Evolutionary conservation across 352 stramenopile genomes (phyloP).

Genomic region (Globisporangium rhizosaccharum): DNA sequence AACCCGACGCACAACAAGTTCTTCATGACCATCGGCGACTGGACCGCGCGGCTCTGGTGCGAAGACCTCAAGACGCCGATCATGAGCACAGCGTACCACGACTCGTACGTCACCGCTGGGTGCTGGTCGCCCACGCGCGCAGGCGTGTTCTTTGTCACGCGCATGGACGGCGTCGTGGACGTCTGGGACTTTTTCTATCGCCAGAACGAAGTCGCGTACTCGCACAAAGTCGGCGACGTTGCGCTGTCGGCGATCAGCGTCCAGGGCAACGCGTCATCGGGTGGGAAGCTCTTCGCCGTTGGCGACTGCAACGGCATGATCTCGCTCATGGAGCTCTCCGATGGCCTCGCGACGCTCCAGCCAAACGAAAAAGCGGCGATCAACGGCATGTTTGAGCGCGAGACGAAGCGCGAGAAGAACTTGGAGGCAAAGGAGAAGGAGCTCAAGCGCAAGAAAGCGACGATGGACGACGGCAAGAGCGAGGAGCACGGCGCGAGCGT

Average conservation of each 20-base stretch:
- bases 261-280: constrained; percentile 84
- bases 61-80: constrained; percentile 97
- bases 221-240: constrained; percentile 94
- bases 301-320: constrained; percentile 96
- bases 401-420: constrained; percentile 97
- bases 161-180: constrained; percentile 96
- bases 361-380: constrained; percentile 94
- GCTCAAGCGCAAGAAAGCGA: constrained; percentile 76
- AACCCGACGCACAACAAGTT: constrained; percentile 98
- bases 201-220: constrained; percentile 96
- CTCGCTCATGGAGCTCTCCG: constrained; percentile 93
- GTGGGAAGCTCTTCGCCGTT: constrained; percentile 92
- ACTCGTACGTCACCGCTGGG: constrained; percentile 94
- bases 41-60: constrained; percentile 95
- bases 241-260: constrained; percentile 91
- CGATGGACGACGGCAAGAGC: constrained; percentile 74
- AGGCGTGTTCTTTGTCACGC: constrained; percentile 96
- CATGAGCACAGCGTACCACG: constrained; percentile 96
- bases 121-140: constrained; percentile 95
- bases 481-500: constrained; percentile 50
- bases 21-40: constrained; percentile 97
- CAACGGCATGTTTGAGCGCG: constrained; percentile 94
- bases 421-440: constrained; percentile 89
- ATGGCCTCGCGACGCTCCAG: constrained; percentile 87
- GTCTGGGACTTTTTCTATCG: constrained; percentile 98